Evolutionary conservation across 75 land plant species (phyloP).

Genomic region (Isoetes taiwanensis): DNA sequence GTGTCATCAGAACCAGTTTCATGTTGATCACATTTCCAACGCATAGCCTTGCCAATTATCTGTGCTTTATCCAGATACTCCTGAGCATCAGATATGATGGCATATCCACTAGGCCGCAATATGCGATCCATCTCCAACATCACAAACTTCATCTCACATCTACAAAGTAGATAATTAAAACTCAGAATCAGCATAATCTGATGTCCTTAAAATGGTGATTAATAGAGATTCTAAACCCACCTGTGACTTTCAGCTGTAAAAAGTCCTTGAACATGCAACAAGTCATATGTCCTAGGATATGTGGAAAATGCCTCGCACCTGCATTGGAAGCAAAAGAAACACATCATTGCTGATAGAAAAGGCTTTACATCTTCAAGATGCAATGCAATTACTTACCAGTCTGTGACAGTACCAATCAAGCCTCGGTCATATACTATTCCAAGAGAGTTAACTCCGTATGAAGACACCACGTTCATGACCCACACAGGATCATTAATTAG

Average conservation of each 20-base stretch:
- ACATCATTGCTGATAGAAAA: not conserved
- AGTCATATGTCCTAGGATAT: slow-evolving; percentile 88
- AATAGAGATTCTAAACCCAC: slow-evolving; percentile 14
- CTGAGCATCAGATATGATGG: slow-evolving; percentile 20
- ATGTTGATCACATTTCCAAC: slow-evolving; percentile 29
- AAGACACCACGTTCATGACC: slow-evolving; percentile 95
- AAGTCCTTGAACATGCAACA: slow-evolving; percentile 74
- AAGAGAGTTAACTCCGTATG: slow-evolving; percentile 60
- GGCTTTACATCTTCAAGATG: not conserved
- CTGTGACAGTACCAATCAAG: slow-evolving; percentile 65
- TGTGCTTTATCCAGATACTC: slow-evolving; percentile 24
- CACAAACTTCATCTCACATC: slow-evolving; percentile 47
- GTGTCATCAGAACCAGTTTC: slow-evolving; percentile 14
- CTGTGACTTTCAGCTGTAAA: slow-evolving; percentile 83
- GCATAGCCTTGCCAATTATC: slow-evolving; percentile 25
- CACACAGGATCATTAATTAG: slow-evolving; percentile 55
- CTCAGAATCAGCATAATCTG: no score
- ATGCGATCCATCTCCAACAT: slow-evolving; percentile 51
- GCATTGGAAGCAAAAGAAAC: not conserved
- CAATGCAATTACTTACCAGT: slow-evolving; percentile 42
- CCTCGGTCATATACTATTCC: slow-evolving; percentile 75
- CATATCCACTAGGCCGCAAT: slow-evolving; percentile 27
- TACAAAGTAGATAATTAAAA: slow-evolving; percentile 8
- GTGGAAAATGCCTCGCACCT: slow-evolving; percentile 99
- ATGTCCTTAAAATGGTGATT: not conserved